Evolutionary conservation across 148 eudicot species (phyloP).

Genomic region (Cornus controversa): DNA sequence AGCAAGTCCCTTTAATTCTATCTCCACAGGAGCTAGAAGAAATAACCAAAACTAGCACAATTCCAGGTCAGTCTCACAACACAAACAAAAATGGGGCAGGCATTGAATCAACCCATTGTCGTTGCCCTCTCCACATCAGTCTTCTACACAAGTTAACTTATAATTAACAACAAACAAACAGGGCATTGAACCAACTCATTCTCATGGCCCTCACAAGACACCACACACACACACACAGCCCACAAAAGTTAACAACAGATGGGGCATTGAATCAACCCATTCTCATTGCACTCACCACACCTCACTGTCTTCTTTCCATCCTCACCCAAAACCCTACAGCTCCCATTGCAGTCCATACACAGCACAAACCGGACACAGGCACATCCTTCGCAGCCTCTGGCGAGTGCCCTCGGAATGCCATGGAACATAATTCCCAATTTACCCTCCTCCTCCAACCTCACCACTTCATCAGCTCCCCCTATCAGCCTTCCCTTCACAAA

Average conservation of each 20-base stretch:
- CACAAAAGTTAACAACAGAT: slow-evolving; percentile 42
- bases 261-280: slow-evolving; percentile 85
- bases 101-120: no score
- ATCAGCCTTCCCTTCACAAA: slow-evolving; percentile 76
- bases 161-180: slow-evolving; percentile 11
- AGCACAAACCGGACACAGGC: slow-evolving; percentile 78
- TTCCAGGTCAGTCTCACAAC: neutral
- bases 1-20: slow-evolving; percentile 6
- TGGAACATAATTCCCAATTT: slow-evolving; percentile 47
- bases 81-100: neutral
- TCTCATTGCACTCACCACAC: slow-evolving; percentile 85
- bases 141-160: neutral
- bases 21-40: slow-evolving; percentile 14
- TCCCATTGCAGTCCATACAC: slow-evolving; percentile 76
- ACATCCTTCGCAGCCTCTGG: slow-evolving; percentile 49
- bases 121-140: no score
- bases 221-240: slow-evolving; percentile 22
- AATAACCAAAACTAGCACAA: neutral
- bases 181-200: slow-evolving; percentile 87
- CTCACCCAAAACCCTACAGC: slow-evolving; percentile 64
- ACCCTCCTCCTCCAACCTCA: slow-evolving; percentile 81
- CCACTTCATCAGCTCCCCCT: slow-evolving; percentile 71
- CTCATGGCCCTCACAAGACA: slow-evolving; percentile 64
- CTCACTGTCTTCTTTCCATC: slow-evolving; percentile 44
- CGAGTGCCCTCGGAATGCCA: slow-evolving; percentile 44